Evolutionary conservation across 768 basidiomycete genomes (phyloP), one percentile per base, ranked within the genome.

Genomic region (Pleurotus platypus): DNA sequence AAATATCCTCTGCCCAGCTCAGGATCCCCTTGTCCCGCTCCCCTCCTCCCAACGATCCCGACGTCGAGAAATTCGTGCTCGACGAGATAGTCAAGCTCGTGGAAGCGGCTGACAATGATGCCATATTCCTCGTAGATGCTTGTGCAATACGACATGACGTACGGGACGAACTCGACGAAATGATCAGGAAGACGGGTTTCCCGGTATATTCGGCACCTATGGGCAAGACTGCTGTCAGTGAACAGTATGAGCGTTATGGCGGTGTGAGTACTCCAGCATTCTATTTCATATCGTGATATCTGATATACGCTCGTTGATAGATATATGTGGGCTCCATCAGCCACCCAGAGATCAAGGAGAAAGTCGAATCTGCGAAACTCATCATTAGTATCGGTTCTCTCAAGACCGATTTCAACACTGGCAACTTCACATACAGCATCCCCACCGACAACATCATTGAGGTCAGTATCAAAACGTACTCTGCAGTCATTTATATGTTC

Each of bases 341-440:
- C 6, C 78, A 81, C 43, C 86, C 87, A 0, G 78, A 74, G 22
- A 74, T 92, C 61, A 87, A 84, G 69, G 81, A 85, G 54, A 82
- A 78, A 59, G 84, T 94, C 26, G 92, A 95, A 70, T 74, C 67
- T 2, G 85, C 91, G 3, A 89, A 86, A 61, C 74, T 94, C 43
- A 84, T 92, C 50, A 65, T 95, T 11, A 89, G 88, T 11, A 74
- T 95, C 57, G 90, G 91, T 3, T 70, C 74, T 1, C 72, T 91
- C 49, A 83, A 81, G 66, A 84, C 81, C 46, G 92, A 95, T 68
- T 93, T 92, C 76, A 95, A 95, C 70, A 91, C 90, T 1, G 93
- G 92, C 30, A 89, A 88, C 69, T 94, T 92, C 70, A 87, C 88
- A 0, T 92, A 90, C 64, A 81, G 80, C 49, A 85, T 88, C 46